These are phyloP conservation scores for Termitomyces bulborhizus DNA, from an alignment of 768 basidiomycete species.

Conservation along the genomic window DNA sequence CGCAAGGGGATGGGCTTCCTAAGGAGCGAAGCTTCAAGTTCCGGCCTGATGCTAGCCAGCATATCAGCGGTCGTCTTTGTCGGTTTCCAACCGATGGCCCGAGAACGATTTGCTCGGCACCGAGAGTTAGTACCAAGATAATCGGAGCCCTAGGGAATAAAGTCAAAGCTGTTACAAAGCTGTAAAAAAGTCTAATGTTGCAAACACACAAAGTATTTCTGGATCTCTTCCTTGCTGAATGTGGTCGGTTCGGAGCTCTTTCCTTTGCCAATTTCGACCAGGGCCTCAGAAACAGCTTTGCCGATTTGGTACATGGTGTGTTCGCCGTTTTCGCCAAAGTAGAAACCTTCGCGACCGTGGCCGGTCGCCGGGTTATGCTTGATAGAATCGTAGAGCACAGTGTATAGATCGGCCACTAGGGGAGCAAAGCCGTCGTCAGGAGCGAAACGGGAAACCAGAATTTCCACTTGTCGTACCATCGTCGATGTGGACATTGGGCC, in stretches of 20 bases:
- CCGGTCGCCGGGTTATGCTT: slow-evolving; percentile 20
- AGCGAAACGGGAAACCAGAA: background rate
- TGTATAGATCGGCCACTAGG: slow-evolving; percentile 27
- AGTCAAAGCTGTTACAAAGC: background rate
- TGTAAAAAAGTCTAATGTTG: background rate
- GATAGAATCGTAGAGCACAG: slow-evolving; percentile 34
- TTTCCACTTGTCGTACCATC: slow-evolving; percentile 33
- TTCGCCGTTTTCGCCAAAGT: slow-evolving; percentile 49
- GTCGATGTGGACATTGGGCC: slow-evolving; percentile 50
- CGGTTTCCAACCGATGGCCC: slow-evolving; percentile 41
- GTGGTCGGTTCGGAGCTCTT: slow-evolving; percentile 33
- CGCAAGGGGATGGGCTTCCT: background rate
- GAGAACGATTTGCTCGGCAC: slow-evolving; percentile 27
- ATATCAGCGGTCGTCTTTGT: slow-evolving; percentile 32
- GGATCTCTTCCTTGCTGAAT: slow-evolving; percentile 40
- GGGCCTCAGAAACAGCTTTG: slow-evolving; percentile 29
- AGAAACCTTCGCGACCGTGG: slow-evolving; percentile 47
- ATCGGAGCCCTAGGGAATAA: slow-evolving; percentile 20
- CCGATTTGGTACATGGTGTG: slow-evolving; percentile 36
- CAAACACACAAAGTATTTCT: slow-evolving; percentile 31
- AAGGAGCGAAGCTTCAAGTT: slow-evolving; percentile 23
- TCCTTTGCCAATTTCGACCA: slow-evolving; percentile 32
- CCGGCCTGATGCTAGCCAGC: slow-evolving; percentile 32
- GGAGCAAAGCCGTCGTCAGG: background rate
- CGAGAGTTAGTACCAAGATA: slow-evolving; percentile 35